A percentile compares a stretch with the other conserved stretches of the same genome.
phyloP scores from a whole-genome alignment of 139 green algal genomes.

The Coelastrella sp. region DNA sequence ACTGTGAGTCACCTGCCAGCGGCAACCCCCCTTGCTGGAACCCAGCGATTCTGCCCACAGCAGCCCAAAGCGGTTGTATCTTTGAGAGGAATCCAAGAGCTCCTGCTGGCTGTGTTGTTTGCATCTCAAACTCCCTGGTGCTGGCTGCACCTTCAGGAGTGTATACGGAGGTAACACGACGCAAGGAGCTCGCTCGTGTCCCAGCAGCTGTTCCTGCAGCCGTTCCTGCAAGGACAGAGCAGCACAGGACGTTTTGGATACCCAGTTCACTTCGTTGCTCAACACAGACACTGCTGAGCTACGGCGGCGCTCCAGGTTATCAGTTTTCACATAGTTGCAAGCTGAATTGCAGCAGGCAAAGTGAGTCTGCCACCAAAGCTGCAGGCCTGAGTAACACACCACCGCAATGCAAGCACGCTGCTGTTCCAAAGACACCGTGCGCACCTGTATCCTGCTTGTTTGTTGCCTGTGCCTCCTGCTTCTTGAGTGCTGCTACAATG shows the following conservation, averaged over 20 bases:
- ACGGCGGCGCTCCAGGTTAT: too few species aligned
- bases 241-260: too few species aligned
- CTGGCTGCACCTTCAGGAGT: neutral
- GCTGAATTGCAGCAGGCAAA: too few species aligned
- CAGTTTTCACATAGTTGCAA: too few species aligned
- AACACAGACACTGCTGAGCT: too few species aligned
- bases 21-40: neutral
- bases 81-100: neutral
- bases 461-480: neutral
- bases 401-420: too few species aligned
- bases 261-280: too few species aligned
- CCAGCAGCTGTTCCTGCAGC: too few species aligned
- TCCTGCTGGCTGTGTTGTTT: neutral
- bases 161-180: neutral
- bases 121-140: neutral
- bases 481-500: neutral
- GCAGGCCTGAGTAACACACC: too few species aligned
- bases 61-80: conserved; percentile 5
- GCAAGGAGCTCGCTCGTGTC: neutral
- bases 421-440: neutral
- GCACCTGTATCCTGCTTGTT: neutral
- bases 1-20: neutral
- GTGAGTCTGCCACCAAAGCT: too few species aligned
- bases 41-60: conserved; percentile 25
- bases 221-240: too few species aligned